phyloP scores from a whole-genome alignment of 768 basidiomycete species.

The Termitomyces sp. region DNA sequence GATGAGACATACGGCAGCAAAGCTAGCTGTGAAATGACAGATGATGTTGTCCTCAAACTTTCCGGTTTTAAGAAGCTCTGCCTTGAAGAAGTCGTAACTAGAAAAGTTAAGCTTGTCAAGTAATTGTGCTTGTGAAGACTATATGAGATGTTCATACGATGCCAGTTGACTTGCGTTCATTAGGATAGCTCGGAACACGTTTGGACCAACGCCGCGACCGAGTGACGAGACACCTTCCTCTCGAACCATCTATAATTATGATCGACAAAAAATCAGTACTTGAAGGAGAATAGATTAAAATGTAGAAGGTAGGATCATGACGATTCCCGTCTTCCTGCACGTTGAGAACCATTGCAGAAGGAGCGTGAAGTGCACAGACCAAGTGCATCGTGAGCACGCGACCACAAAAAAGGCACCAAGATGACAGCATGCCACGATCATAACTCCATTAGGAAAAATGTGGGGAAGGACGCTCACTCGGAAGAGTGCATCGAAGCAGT shows the following conservation, averaged over 20 bases:
- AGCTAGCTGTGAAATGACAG: constrained; percentile 83
- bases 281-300: background rate
- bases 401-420: constrained; percentile 13
- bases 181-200: constrained; percentile 79
- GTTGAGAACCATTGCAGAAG: background rate
- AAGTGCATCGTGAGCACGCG: constrained; percentile 13
- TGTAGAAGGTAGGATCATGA: background rate
- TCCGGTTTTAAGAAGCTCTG: constrained; percentile 65
- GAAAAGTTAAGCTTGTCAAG: background rate
- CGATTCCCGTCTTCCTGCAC: background rate
- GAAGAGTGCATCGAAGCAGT: constrained; percentile 85
- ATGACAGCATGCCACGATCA: background rate
- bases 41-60: constrained; percentile 81
- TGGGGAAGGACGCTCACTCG: constrained; percentile 48
- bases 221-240: constrained; percentile 83
- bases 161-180: constrained; percentile 95
- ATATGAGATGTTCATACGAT: constrained; percentile 48
- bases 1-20: constrained; percentile 64
- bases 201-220: constrained; percentile 74
- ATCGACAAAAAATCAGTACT: constrained; percentile 6
- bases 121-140: background rate
- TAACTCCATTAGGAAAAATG: constrained; percentile 11
- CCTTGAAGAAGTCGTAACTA: constrained; percentile 92
- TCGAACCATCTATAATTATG: constrained; percentile 63
- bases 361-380: background rate